Evolutionary conservation across 2,329 filamentous ascomycete species (phyloP), one percentile per base, ranked within the genome.

Genomic region (Huntiella bhutanensis): DNA sequence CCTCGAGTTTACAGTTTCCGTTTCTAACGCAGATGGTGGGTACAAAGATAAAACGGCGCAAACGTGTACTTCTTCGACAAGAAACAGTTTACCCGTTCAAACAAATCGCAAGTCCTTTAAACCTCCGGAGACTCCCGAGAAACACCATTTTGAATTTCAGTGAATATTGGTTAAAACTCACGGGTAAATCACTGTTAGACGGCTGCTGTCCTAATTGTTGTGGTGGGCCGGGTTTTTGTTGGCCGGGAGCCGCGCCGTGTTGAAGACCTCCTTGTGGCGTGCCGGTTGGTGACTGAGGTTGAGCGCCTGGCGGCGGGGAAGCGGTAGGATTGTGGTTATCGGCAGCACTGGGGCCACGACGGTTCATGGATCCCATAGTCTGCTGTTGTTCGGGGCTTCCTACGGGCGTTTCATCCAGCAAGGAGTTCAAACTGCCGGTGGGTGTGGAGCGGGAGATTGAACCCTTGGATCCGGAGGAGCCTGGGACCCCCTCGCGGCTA

Each of bases 401-500:
- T 46, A 70, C 69, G 56, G 63, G 65, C 44, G 57, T 60, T 45
- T 73, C 71, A 36, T 73, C 72, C 51, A 76, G 75, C 44, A 86
- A 62, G 2, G 82, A 87, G 59, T 77, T 82, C 52, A 88, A 59
- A 58, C 84, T 88, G 51, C 78, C 77, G n/a, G 78, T 82, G 4
- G 83, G 80, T 4, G 81, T 82, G 43, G 80, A 74, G 49, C 80
- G 76, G 54, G 74, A 64, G 3, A 60, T 54, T 3, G 62, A 58
- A 39, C 58, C 61, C 60, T 77, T 79, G 52, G 51, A 51, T 33
- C 51, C 51, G 43, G 49, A 43, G 12, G 49, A 51, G 33, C 45
- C 47, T 10, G 49, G 47, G 34, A 39, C 33, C 15, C 48, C 49
- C 19, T 76, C 72, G 57, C 72, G 70, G 58, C 66, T 71, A 45